phyloP scores from a whole-genome alignment of 148 eudicot species.

The Talinum fruticosum region DNA sequence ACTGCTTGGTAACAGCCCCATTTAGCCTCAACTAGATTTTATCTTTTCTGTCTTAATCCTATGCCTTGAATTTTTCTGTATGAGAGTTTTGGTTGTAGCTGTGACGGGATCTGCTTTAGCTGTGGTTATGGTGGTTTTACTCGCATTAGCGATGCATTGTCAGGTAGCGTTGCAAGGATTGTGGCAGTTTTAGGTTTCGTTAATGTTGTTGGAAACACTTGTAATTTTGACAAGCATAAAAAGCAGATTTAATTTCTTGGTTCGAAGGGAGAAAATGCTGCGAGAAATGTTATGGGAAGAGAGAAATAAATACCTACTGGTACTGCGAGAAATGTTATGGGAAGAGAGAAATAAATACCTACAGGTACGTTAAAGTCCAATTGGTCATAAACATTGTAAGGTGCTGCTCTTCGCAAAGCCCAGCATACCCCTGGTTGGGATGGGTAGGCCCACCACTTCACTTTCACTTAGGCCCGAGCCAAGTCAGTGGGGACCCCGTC shows the following conservation, averaged over 20 bases:
- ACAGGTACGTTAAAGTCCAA: too few relatives aligned
- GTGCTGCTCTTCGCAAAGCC: too few relatives aligned
- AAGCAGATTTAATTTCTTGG: background rate
- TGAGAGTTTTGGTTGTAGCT: background rate
- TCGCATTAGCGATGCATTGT: background rate
- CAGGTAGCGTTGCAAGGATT: background rate
- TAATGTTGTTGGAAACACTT: background rate
- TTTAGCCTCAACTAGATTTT: background rate
- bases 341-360: too few relatives aligned
- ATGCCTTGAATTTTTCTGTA: background rate
- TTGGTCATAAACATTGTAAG: too few relatives aligned
- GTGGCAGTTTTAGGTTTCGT: background rate
- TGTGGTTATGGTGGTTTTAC: background rate
- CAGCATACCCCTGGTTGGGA: too few relatives aligned
- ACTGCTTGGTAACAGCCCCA: conserved; percentile 31
- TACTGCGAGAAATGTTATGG: too few relatives aligned
- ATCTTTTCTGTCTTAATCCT: background rate
- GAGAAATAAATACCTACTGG: too few relatives aligned
- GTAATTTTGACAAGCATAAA: conserved; percentile 5
- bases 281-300: too few relatives aligned
- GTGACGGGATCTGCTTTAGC: background rate
- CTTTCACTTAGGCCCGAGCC: too few relatives aligned
- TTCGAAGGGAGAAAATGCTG: background rate
- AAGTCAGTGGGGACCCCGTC: too few relatives aligned
- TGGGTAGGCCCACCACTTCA: too few relatives aligned